A percentile compares a stretch with the other conserved stretches of the same genome.
These are phyloP conservation scores for Penicillium dipodomyicola DNA, from an alignment of 495 filamentous ascomycete genomes.

Conservation along the genomic window DNA sequence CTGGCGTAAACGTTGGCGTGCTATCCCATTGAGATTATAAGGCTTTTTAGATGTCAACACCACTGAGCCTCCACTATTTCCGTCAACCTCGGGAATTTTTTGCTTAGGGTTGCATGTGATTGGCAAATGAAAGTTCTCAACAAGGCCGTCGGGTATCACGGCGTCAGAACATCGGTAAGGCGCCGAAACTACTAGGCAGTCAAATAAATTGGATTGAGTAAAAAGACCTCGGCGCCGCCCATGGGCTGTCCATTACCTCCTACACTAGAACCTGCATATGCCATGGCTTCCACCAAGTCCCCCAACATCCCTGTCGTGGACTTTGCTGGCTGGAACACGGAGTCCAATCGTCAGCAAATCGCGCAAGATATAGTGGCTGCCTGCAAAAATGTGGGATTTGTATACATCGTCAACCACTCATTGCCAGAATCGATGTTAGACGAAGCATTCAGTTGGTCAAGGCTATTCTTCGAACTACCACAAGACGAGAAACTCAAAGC, in stretches of 20 bases:
- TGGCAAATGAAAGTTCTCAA: too few species aligned
- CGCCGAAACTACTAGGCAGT: too few species aligned
- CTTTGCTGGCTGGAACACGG: slow-evolving; percentile 43
- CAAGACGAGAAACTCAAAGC: slow-evolving; percentile 51
- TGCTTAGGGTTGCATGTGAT: slow-evolving; percentile 10
- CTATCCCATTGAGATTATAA: too few species aligned
- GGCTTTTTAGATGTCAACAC: not conserved
- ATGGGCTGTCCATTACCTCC: not conserved
- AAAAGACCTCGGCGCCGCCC: too few species aligned
- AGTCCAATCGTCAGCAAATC: slow-evolving; percentile 36
- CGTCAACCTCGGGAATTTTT: slow-evolving; percentile 11
- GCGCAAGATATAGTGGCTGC: slow-evolving; percentile 51
- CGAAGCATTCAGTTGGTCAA: slow-evolving; percentile 55
- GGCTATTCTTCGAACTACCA: slow-evolving; percentile 45
- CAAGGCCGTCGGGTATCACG: too few species aligned
- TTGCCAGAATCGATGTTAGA: slow-evolving; percentile 45
- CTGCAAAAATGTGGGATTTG: slow-evolving; percentile 58
- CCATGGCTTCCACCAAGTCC: not conserved
- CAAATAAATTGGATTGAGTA: too few species aligned
- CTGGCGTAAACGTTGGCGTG: not conserved
- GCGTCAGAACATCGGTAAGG: too few species aligned
- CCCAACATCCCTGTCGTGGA: slow-evolving; percentile 53
- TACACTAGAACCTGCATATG: not conserved
- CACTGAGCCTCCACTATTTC: not conserved
- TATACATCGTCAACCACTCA: slow-evolving; percentile 57